These are phyloP conservation scores for Ocimum tenuiflorum DNA, from an alignment of 257 asterid species.

Conservation along the genomic window DNA sequence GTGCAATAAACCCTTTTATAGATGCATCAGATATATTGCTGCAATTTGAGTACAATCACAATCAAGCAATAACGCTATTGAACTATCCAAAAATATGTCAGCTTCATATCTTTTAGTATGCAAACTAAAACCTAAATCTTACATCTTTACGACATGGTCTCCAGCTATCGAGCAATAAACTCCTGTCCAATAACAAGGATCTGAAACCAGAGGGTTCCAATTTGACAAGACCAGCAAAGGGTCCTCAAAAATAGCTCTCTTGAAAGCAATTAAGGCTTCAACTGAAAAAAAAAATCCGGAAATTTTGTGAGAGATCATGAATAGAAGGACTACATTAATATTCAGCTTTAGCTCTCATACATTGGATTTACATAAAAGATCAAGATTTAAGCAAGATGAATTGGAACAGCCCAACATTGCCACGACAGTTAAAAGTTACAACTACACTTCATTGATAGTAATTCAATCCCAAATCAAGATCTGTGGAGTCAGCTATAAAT, in stretches of 20 bases:
- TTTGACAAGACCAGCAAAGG: conserved; percentile 64
- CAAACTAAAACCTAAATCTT: conserved; percentile 24
- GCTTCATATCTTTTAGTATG: background rate
- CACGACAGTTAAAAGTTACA: background rate
- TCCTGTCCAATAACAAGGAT: conserved; percentile 83
- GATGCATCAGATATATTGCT: conserved; percentile 82
- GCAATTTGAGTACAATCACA: conserved; percentile 28
- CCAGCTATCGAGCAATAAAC: conserved; percentile 57
- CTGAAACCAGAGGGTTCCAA: conserved; percentile 73
- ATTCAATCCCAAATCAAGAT: conserved; percentile 43
- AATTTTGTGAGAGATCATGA: conserved; percentile 1
- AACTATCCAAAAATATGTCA: background rate
- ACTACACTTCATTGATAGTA: background rate
- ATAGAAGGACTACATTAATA: background rate
- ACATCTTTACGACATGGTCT: conserved; percentile 83
- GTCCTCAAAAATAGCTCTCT: conserved; percentile 85
- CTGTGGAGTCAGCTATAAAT: conserved; percentile 18
- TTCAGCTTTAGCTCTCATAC: background rate
- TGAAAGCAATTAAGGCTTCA: conserved; percentile 65
- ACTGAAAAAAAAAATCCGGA: conserved; percentile 37
- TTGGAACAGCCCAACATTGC: conserved; percentile 18
- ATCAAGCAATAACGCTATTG: background rate
- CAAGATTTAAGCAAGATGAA: conserved; percentile 19
- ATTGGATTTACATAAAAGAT: conserved; percentile 1
- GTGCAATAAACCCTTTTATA: conserved; percentile 76